Conservation (phyloP, 2,329 filamentous ascomycete species). For the Cordyceps javanica region DNA sequence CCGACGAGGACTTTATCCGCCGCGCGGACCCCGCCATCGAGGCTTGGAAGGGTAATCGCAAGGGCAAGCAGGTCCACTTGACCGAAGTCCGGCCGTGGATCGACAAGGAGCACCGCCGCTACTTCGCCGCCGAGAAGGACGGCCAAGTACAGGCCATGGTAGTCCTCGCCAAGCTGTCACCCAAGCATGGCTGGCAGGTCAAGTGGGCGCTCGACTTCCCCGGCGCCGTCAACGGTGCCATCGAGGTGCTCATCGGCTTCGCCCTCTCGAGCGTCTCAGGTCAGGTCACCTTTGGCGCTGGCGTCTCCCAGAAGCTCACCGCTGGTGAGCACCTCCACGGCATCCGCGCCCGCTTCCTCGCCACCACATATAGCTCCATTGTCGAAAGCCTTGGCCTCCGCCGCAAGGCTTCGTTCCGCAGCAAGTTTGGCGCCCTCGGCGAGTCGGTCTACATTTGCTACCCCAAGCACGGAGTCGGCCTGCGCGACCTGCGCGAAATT, state of each 20-base stretch:
- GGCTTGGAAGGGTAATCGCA: constrained; percentile 74
- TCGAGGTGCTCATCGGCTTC: constrained; percentile 74
- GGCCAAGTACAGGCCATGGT: constrained; percentile 70
- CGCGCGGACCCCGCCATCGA: constrained; percentile 67
- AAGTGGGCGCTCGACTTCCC: constrained; percentile 97
- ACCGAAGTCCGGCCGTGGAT: constrained; percentile 88
- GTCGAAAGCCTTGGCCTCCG: constrained; percentile 76
- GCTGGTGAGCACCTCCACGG: constrained; percentile 79
- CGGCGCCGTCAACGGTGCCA: constrained; percentile 74
- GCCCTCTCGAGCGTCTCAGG: constrained; percentile 49
- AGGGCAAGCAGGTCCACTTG: constrained; percentile 80
- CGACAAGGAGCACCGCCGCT: constrained; percentile 74
- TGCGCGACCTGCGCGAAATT: constrained; percentile 76
- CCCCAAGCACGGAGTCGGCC: constrained; percentile 76
- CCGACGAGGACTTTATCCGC: constrained; percentile 62
- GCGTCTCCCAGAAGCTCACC: constrained; percentile 66
- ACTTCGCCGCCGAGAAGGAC: constrained; percentile 73
- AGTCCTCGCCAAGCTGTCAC: constrained; percentile 75
- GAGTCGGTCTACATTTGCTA: constrained; percentile 89
- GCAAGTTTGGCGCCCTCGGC: constrained; percentile 80
- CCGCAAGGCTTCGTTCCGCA: constrained; percentile 81
- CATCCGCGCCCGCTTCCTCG: constrained; percentile 72
- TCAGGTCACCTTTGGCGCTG: constrained; percentile 78
- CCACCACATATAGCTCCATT: constrained; percentile 75
- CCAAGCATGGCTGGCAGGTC: constrained; percentile 82